Conservation (phyloP, 2,329 filamentous ascomycete species). For the Pseudogymnoascus sp. region DNA sequence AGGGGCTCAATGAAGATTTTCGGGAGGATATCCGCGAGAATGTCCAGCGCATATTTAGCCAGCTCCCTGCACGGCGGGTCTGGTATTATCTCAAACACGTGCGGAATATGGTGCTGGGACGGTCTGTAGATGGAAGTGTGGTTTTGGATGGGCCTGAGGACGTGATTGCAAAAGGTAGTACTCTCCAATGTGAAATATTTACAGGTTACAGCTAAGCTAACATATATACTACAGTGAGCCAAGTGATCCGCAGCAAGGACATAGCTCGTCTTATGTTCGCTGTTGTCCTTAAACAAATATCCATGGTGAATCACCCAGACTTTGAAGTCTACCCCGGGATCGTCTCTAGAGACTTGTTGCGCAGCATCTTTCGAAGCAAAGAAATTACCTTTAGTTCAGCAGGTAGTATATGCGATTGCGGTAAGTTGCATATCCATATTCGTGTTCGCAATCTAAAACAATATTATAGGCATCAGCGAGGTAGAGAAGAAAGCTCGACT, state of each 20-base stretch:
- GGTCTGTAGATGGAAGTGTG: neutral
- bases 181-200: constrained; percentile 9
- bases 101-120: constrained; percentile 10
- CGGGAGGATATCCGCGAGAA: constrained; percentile 22
- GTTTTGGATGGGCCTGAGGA: constrained; percentile 15
- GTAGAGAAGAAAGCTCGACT: constrained; percentile 13
- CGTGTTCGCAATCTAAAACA: constrained; percentile 10
- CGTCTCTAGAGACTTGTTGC: constrained; percentile 10
- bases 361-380: constrained; percentile 9
- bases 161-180: constrained; percentile 16
- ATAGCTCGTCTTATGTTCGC: neutral
- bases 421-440: constrained; percentile 11
- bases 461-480: constrained; percentile 12
- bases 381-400: constrained; percentile 2
- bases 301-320: constrained; percentile 4
- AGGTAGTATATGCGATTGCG: constrained; percentile 17
- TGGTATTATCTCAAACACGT: constrained; percentile 21
- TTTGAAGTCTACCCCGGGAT: constrained; percentile 8
- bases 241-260: neutral
- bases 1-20: constrained; percentile 24
- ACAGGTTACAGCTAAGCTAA: constrained; percentile 10
- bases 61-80: constrained; percentile 21
- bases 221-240: constrained; percentile 10
- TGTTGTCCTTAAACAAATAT: neutral
- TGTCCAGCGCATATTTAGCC: constrained; percentile 21